Evolutionary conservation across 768 basidiomycete species (phyloP).

Genomic region (Kwoniella sp.): DNA sequence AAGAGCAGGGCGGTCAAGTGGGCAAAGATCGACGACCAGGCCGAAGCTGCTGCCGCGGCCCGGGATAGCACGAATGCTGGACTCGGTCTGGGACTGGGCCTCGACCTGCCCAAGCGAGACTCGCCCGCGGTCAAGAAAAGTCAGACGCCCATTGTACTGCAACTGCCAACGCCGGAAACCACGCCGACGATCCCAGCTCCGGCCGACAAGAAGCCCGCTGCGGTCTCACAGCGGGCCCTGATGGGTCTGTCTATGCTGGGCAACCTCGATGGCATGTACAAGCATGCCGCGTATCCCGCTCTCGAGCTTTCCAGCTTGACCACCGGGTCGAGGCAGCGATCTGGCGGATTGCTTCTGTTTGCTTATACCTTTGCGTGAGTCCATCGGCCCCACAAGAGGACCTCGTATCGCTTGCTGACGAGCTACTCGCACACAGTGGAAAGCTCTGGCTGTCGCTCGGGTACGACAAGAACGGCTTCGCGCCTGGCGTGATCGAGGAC

Average conservation of each 20-base stretch:
- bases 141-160: constrained; percentile 50
- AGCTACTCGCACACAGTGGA: constrained; percentile 53
- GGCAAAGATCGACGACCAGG: constrained; percentile 67
- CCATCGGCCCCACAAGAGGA: not conserved
- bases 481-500: constrained; percentile 57
- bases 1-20: constrained; percentile 61
- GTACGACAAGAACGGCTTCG: constrained; percentile 73
- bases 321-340: constrained; percentile 75
- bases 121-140: constrained; percentile 45
- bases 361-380: constrained; percentile 53
- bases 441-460: constrained; percentile 75
- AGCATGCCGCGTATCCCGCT: constrained; percentile 60
- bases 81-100: constrained; percentile 13
- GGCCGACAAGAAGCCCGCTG: constrained; percentile 54
- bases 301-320: constrained; percentile 68
- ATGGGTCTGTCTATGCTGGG: constrained; percentile 79
- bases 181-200: not conserved
- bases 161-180: constrained; percentile 7
- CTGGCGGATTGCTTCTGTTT: constrained; percentile 75
- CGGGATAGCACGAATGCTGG: not conserved
- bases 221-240: constrained; percentile 55
- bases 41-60: not conserved
- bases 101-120: constrained; percentile 1
- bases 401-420: not conserved
- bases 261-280: constrained; percentile 75